Conservation (phyloP, 1,139 yeast species). For the Geotrichum histeridarum region DNA sequence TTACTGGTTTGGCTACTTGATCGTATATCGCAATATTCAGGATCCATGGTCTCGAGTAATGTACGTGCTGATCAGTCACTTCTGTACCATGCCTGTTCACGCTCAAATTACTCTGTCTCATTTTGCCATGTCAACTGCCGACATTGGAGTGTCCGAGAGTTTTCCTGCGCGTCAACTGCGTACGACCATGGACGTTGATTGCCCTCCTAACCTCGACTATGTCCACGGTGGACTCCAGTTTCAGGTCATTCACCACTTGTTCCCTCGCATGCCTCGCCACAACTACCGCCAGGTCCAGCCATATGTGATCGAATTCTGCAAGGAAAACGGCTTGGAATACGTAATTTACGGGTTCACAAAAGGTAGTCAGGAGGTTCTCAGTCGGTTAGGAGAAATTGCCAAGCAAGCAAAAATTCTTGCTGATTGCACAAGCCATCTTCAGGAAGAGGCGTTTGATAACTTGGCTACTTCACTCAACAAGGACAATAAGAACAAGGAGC, state of each 20-base stretch:
- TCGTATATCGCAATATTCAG: constrained; percentile 50
- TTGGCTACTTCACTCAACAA: constrained; percentile 14
- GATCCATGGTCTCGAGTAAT: constrained; percentile 49
- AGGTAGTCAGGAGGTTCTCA: constrained; percentile 69
- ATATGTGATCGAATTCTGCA: constrained; percentile 65
- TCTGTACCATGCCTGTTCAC: constrained; percentile 83
- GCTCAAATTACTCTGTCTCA: constrained; percentile 87
- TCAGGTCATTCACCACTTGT: constrained; percentile 85
- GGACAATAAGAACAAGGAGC: constrained; percentile 9
- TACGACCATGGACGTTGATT: constrained; percentile 92
- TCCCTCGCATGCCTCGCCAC: constrained; percentile 86
- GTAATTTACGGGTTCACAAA: constrained; percentile 78
- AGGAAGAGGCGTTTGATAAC: constrained; percentile 19
- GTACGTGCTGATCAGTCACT: constrained; percentile 67
- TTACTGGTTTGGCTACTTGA: constrained; percentile 73
- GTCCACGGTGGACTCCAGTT: constrained; percentile 90
- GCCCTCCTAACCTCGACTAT: constrained; percentile 89
- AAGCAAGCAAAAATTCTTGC: constrained; percentile 69
- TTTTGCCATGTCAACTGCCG: constrained; percentile 90
- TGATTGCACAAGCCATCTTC: constrained; percentile 54
- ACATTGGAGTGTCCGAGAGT: constrained; percentile 75
- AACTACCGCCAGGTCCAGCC: constrained; percentile 73
- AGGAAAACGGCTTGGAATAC: constrained; percentile 71
- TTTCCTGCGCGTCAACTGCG: constrained; percentile 76
- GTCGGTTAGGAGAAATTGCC: constrained; percentile 67